phyloP scores from a whole-genome alignment of 2,329 filamentous ascomycete genomes.

The Hypocrella siamensis region DNA sequence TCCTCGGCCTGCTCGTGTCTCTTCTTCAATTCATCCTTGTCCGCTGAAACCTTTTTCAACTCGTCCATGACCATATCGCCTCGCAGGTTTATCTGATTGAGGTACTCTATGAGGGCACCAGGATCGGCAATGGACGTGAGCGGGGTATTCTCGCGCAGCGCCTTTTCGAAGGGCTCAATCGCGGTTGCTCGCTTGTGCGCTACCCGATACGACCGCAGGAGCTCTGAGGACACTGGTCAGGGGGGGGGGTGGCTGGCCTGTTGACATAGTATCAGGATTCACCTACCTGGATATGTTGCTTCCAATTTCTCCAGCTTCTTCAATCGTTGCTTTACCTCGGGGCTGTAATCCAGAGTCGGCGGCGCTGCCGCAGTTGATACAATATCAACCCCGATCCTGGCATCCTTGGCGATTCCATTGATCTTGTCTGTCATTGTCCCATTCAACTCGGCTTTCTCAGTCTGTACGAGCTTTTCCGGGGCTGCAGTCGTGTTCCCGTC shows the following conservation, averaged over 20 bases:
- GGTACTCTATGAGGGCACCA: slow-evolving; percentile 70
- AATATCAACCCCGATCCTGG: slow-evolving; percentile 2
- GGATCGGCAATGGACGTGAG: slow-evolving; percentile 79
- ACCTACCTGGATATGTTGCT: slow-evolving; percentile 63
- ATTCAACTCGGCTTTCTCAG: slow-evolving; percentile 9
- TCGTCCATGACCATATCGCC: slow-evolving; percentile 91
- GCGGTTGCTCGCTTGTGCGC: slow-evolving; percentile 75
- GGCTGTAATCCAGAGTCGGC: slow-evolving; percentile 39
- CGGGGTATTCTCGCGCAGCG: slow-evolving; percentile 82
- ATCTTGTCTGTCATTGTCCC: slow-evolving; percentile 8
- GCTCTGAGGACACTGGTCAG: slow-evolving; percentile 34
- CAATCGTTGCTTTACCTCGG: slow-evolving; percentile 60
- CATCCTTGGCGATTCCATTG: slow-evolving; percentile 7
- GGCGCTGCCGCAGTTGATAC: neutral
- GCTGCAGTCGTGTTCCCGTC: slow-evolving; percentile 6
- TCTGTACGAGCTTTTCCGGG: slow-evolving; percentile 6
- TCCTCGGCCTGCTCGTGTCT: slow-evolving; percentile 56
- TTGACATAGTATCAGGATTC: neutral
- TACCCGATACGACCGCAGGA: slow-evolving; percentile 80
- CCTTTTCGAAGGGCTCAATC: slow-evolving; percentile 87
- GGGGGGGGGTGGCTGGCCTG: too few relatives aligned
- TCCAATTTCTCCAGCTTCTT: slow-evolving; percentile 85
- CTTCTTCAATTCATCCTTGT: slow-evolving; percentile 67
- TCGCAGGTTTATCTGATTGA: slow-evolving; percentile 73
- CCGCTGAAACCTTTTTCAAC: slow-evolving; percentile 68